Percentiles rank a stretch among this genome's conserved stretches.
Conservation (phyloP, 1,139 yeast species). For the Blastobotrys raffinosifermentans region DNA sequence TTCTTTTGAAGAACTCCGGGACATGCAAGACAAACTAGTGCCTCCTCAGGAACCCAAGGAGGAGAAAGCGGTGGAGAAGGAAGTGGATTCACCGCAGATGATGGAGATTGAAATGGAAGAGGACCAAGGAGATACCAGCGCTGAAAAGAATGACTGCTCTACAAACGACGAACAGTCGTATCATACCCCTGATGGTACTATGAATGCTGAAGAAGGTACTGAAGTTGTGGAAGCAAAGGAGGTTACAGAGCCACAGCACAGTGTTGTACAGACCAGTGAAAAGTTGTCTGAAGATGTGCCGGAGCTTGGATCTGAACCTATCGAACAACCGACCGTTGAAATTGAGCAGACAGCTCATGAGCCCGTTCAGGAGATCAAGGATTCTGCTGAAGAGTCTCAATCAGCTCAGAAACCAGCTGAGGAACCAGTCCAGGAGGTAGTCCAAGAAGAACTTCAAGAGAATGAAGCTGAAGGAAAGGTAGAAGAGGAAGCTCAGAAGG, state of each 20-base stretch:
- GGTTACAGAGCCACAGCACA: neutral
- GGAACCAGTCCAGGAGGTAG: neutral
- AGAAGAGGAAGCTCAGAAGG: neutral
- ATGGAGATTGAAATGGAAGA: neutral
- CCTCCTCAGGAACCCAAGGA: neutral
- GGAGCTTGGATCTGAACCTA: neutral
- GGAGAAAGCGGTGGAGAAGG: neutral
- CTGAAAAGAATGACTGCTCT: constrained; percentile 1
- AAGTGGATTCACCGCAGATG: too few species aligned
- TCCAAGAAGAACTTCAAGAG: neutral
- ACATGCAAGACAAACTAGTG: too few species aligned
- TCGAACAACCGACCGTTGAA: constrained; percentile 3
- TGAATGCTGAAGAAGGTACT: neutral
- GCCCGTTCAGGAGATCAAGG: neutral
- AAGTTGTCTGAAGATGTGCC: neutral
- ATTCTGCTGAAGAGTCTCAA: neutral
- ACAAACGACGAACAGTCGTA: neutral
- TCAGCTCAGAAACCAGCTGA: neutral
- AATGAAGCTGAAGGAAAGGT: neutral
- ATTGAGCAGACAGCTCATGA: constrained; percentile 2
- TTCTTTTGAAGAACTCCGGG: too few species aligned
- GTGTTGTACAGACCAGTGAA: neutral
- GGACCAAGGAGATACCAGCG: neutral
- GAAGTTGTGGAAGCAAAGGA: neutral
- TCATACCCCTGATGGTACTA: neutral